Evolutionary conservation across 345 rosid genomes (phyloP).

Genomic region (Eucalyptus rudis): DNA sequence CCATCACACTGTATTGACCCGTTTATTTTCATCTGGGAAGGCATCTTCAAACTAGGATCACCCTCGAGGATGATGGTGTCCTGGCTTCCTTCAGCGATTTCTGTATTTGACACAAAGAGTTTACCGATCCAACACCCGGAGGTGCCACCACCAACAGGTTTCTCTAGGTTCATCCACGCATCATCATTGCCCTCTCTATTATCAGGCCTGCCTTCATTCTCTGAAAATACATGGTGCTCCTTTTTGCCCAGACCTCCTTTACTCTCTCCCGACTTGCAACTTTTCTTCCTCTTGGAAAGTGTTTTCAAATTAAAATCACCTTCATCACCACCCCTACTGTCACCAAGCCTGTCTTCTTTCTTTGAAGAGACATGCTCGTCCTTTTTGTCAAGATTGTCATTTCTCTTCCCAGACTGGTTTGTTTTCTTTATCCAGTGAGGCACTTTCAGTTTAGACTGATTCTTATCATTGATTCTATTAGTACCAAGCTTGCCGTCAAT

Average conservation of each 20-base stretch:
- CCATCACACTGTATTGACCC: conserved; percentile 33
- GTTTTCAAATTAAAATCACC: neutral
- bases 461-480: no score
- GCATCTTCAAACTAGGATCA: neutral
- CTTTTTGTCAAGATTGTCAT: no score
- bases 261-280: neutral
- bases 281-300: neutral
- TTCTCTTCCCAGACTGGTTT: no score
- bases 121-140: conserved; percentile 69
- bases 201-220: conserved; percentile 14
- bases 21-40: conserved; percentile 5
- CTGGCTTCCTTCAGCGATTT: conserved; percentile 87
- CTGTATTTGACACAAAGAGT: conserved; percentile 51
- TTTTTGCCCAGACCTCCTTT: conserved; percentile 11
- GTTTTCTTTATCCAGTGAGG: no score
- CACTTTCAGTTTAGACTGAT: no score
- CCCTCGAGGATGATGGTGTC: conserved; percentile 65
- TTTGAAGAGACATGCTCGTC: no score
- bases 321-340: neutral
- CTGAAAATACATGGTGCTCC: conserved; percentile 8
- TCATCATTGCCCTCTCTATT: conserved; percentile 7
- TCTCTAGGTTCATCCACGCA: conserved; percentile 6
- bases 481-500: no score
- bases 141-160: conserved; percentile 9
- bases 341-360: no score